A percentile compares a stretch with the other conserved stretches of the same genome.
Evolutionary conservation across 2,329 filamentous ascomycete genomes (phyloP).

Genomic region (Epichloe typhina): DNA sequence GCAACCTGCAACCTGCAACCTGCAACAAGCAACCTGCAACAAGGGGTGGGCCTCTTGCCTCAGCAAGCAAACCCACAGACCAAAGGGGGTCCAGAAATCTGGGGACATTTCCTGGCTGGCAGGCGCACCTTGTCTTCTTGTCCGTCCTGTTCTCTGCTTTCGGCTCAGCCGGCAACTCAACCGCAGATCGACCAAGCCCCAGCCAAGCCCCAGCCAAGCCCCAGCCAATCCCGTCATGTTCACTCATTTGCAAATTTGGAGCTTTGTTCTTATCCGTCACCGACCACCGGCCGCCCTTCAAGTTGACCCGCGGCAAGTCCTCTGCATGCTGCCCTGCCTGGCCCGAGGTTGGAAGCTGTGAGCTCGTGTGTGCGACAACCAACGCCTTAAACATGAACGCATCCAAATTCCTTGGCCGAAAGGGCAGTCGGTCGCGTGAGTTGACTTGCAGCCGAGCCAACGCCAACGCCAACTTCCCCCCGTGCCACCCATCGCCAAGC

Average conservation of each 20-base stretch:
- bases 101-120: no score
- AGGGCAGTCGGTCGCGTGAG: constrained; percentile 11
- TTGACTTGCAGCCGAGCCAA: not conserved
- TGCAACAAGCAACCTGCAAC: not conserved
- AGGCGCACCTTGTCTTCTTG: no score
- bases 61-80: no score
- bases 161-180: constrained; percentile 1
- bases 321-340: not conserved
- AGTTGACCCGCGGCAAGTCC: not conserved
- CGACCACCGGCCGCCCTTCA: not conserved
- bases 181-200: not conserved
- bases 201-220: not conserved
- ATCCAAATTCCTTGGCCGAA: not conserved
- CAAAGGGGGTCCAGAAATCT: no score
- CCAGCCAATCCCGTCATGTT: not conserved
- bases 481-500: not conserved
- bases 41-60: not conserved
- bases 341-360: no score
- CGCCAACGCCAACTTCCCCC: no score
- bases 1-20: not conserved
- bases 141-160: not conserved
- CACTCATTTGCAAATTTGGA: not conserved
- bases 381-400: no score
- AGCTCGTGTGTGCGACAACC: no score
- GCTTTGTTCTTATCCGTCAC: constrained; percentile 2